A percentile compares a stretch with the other conserved stretches of the same genome.
Conservation (phyloP, 1,284 basidiomycete genomes). For the Heterobasidion occidentale region DNA sequence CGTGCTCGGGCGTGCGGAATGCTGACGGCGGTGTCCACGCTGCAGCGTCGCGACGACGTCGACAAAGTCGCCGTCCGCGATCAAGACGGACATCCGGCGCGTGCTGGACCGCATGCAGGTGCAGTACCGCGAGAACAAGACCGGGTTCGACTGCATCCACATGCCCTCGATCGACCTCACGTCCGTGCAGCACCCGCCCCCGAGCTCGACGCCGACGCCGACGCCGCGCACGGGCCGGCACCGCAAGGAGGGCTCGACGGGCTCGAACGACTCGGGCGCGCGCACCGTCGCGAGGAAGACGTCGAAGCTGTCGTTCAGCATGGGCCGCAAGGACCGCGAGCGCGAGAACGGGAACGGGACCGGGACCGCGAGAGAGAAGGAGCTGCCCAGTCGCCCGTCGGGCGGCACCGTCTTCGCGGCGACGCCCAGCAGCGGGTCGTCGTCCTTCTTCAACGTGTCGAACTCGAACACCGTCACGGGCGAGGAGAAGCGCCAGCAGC, state of each 20-base stretch:
- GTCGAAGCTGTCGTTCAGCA: constrained; percentile 65
- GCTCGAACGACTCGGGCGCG: constrained; percentile 39
- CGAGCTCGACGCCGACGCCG: constrained; percentile 12
- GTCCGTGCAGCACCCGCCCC: constrained; percentile 44
- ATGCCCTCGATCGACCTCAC: constrained; percentile 87
- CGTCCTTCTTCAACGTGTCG: constrained; percentile 72
- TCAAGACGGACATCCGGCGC: constrained; percentile 79
- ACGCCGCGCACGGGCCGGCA: constrained; percentile 25
- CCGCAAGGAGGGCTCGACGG: constrained; percentile 40
- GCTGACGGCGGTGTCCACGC: neutral
- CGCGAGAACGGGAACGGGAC: too few relatives aligned
- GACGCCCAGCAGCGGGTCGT: constrained; percentile 66
- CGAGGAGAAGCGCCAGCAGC: constrained; percentile 23
- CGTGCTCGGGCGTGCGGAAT: neutral
- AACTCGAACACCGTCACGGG: constrained; percentile 39
- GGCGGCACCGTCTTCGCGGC: constrained; percentile 45
- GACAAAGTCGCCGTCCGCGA: constrained; percentile 75
- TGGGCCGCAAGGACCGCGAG: constrained; percentile 38
- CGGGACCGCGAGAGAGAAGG: constrained; percentile 35
- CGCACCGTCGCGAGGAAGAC: constrained; percentile 63
- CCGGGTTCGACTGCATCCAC: constrained; percentile 95
- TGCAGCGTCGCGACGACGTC: constrained; percentile 88
- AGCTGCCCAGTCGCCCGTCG: constrained; percentile 43
- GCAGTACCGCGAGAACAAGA: constrained; percentile 84
- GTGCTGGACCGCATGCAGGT: constrained; percentile 93